phyloP scores from a whole-genome alignment of 306 rosid species.

The Nissolia schottii region DNA sequence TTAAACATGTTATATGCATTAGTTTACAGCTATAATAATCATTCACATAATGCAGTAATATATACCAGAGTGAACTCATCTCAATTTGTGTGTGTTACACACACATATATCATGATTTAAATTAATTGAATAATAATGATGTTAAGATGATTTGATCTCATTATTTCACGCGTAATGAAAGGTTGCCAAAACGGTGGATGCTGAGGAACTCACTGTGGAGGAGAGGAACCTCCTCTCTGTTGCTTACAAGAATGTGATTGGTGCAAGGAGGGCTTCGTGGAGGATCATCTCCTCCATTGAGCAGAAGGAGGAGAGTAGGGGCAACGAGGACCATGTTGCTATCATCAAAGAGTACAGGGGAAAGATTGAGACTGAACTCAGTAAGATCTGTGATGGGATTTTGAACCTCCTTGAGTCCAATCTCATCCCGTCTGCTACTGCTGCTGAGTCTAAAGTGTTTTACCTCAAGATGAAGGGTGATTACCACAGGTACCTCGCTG shows the following conservation, averaged over 20 bases:
- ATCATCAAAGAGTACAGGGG: slow-evolving; percentile 78
- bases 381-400: slow-evolving; percentile 97
- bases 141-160: too few relatives aligned
- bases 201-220: slow-evolving; percentile 79
- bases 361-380: slow-evolving; percentile 77
- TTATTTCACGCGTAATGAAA: too few relatives aligned
- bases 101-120: too few relatives aligned
- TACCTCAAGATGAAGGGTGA: slow-evolving; percentile 97
- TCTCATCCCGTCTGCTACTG: slow-evolving; percentile 77
- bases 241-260: slow-evolving; percentile 93
- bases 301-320: slow-evolving; percentile 96
- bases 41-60: too few relatives aligned
- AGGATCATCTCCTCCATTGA: slow-evolving; percentile 95
- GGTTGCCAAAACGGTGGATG: slow-evolving; percentile 77
- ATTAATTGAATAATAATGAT: too few relatives aligned
- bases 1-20: too few relatives aligned
- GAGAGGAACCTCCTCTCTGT: slow-evolving; percentile 92
- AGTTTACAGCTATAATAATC: too few relatives aligned
- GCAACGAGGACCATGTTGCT: slow-evolving; percentile 76
- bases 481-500: slow-evolving; percentile 92
- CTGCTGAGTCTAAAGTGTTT: slow-evolving; percentile 81
- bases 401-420: slow-evolving; percentile 77
- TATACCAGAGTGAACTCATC: too few relatives aligned
- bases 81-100: too few relatives aligned
- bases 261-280: slow-evolving; percentile 98